These are phyloP conservation scores for Cercospora sesami DNA, from an alignment of 2,329 filamentous ascomycete genomes.

Conservation along the genomic window DNA sequence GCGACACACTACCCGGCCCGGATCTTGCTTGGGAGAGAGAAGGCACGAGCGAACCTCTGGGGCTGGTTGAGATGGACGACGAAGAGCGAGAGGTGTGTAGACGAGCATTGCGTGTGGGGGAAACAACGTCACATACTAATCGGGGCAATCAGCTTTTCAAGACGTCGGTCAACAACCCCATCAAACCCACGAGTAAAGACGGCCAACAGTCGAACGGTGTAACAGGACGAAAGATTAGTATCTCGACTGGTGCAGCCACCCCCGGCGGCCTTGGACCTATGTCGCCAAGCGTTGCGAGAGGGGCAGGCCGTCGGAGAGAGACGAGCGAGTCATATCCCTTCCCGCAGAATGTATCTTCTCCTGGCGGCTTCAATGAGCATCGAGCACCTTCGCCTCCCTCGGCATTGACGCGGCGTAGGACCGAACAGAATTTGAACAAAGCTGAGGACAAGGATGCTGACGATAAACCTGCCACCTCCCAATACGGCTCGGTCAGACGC, in stretches of 20 bases:
- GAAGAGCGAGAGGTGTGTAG: conserved; percentile 62
- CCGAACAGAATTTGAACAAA: conserved; percentile 57
- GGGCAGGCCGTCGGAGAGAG: conserved; percentile 73
- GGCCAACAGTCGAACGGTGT: conserved; percentile 55
- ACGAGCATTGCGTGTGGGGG: not conserved
- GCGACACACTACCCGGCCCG: conserved; percentile 74
- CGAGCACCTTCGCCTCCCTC: conserved; percentile 62
- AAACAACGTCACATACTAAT: conserved; percentile 16
- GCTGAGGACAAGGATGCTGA: conserved; percentile 41
- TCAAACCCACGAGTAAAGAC: conserved; percentile 74
- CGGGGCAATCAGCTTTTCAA: conserved; percentile 65
- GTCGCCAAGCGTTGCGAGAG: conserved; percentile 72
- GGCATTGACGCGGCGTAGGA: conserved; percentile 60
- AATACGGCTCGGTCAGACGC: conserved; percentile 58
- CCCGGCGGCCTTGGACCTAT: conserved; percentile 66
- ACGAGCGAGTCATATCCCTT: conserved; percentile 69
- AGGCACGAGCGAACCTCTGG: conserved; percentile 69
- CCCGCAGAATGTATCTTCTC: conserved; percentile 57
- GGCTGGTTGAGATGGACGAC: conserved; percentile 69
- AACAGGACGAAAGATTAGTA: conserved; percentile 76
- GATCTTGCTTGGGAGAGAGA: conserved; percentile 86
- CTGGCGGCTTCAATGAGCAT: conserved; percentile 62
- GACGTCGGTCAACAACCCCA: conserved; percentile 85
- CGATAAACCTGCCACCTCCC: conserved; percentile 37
- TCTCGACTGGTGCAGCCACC: conserved; percentile 66